Evolutionary conservation across 2,329 filamentous ascomycete genomes (phyloP).

Genomic region (Colletotrichum australisinense): DNA sequence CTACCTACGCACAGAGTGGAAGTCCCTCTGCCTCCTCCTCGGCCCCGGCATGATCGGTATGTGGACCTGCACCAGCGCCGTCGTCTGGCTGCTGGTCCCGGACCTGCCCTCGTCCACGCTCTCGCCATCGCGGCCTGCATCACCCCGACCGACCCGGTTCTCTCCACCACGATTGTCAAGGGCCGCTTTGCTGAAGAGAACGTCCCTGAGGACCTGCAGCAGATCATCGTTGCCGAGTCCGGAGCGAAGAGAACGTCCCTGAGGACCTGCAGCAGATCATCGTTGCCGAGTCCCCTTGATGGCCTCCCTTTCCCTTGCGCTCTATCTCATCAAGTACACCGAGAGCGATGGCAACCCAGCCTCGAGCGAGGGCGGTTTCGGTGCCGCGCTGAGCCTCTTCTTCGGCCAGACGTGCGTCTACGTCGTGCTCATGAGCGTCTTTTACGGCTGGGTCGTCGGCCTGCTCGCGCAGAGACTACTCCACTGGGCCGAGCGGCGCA

Average conservation of each 20-base stretch:
- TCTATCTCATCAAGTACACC: conserved; percentile 85
- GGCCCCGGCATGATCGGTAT: conserved; percentile 87
- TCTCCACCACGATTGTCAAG: conserved; percentile 92
- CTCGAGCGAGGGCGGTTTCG: conserved; percentile 62
- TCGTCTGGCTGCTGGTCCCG: conserved; percentile 83
- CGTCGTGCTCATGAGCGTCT: conserved; percentile 80
- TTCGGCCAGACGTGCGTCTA: conserved; percentile 89
- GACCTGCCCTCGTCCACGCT: conserved; percentile 81
- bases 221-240: conserved; percentile 84
- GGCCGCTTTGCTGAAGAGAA: conserved; percentile 94
- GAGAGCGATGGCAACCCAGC: conserved; percentile 67
- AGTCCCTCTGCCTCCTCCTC: conserved; percentile 78
- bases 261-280: conserved; percentile 84
- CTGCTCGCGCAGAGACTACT: conserved; percentile 85
- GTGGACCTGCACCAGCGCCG: conserved; percentile 83
- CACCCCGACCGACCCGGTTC: conserved; percentile 90
- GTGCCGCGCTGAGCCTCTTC: conserved; percentile 80
- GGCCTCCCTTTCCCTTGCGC: conserved; percentile 84
- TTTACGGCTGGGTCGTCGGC: conserved; percentile 82
- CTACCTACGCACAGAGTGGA: conserved; percentile 85
- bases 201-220: conserved; percentile 82
- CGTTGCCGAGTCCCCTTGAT: conserved; percentile 83
- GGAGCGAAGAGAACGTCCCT: conserved; percentile 92
- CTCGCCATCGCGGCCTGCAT: conserved; percentile 86
- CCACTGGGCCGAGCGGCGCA: conserved; percentile 84